Evolutionary conservation across 495 filamentous ascomycete genomes (phyloP), one percentile per base, ranked within the genome.

Genomic region (Aspergillus nidulans): DNA sequence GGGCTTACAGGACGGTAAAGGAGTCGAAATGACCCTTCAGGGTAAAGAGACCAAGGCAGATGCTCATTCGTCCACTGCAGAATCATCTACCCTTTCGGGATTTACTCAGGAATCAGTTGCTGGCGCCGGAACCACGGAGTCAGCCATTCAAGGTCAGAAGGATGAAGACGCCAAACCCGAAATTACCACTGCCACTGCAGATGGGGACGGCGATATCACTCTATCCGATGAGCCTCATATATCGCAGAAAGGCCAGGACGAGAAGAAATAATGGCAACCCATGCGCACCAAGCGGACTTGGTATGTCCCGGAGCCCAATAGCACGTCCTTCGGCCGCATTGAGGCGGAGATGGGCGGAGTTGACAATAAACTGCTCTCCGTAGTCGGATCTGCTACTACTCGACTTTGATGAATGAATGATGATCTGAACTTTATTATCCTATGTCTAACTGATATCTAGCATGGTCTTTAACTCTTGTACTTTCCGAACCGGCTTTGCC

Each of bases 1-100:
- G 64, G 94, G 94, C 1, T 82, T 90, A 16, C 92, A 96, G 67
- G 75, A 79, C 20, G 72, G 75, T n/a, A 70, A 70, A 45, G 75
- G 72, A 3, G 67, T 78, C 7, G 69, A 78, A 50, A 66, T 78
- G 70, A 63, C 62, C 1, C 64, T 78, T 24, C 50, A 61, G 23
- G 57, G 49, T 15, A 54, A 54, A 7, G 58, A 58, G 30, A 47
- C 54, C 45, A 53, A 50, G 47, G 24, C 42, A 44, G 46, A 57
- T 41, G n/a, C 65, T 47, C 28, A 30, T 15, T 18, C 47, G 2
- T 12, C 16, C 18, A 32, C 20, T 49, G 45, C 3, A 7, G 47
- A 54, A 42, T 12, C 30, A 1, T 38, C 19, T 23, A 28, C 24
- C 24, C 45, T 49, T n/a, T n/a, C n/a, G 18, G 26, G 44, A 6